Percentiles rank a stretch among this genome's conserved stretches.
phyloP scores from a whole-genome alignment of 164 flowering plant species.

The Umbellularia californica region DNA sequence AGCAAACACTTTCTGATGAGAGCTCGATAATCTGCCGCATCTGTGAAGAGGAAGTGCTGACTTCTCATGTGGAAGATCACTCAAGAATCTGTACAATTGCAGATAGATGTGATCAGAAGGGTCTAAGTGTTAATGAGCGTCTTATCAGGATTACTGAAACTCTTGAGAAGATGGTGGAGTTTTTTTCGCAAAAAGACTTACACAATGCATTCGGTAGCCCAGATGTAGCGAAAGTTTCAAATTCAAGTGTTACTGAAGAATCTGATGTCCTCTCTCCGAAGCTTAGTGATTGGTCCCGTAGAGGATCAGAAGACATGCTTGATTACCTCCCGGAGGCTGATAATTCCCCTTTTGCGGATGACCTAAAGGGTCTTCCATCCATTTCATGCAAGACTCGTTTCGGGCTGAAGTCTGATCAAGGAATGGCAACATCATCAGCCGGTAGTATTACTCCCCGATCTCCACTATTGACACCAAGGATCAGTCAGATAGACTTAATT shows the following conservation, averaged over 20 bases:
- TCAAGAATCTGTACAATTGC: constrained; percentile 94
- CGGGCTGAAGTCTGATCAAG: constrained; percentile 99
- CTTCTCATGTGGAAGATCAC: constrained; percentile 89
- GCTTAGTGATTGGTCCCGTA: constrained; percentile 87
- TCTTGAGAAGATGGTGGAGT: constrained; percentile 85
- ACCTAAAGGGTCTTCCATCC: constrained; percentile 74
- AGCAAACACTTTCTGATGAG: constrained; percentile 58
- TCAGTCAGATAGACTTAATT: constrained; percentile 78
- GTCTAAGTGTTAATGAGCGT: constrained; percentile 87
- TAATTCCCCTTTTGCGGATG: constrained; percentile 66
- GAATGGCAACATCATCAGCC: constrained; percentile 95
- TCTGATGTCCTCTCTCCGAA: constrained; percentile 83
- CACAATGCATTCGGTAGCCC: constrained; percentile 66
- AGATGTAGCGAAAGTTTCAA: constrained; percentile 79
- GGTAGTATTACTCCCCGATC: constrained; percentile 99
- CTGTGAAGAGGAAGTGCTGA: constrained; percentile 97
- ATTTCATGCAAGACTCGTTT: constrained; percentile 94
- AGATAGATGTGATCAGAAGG: constrained; percentile 96
- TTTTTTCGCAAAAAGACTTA: constrained; percentile 65
- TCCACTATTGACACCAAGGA: constrained; percentile 81
- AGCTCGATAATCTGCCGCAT: constrained; percentile 85
- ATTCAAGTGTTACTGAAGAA: constrained; percentile 91
- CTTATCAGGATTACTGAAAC: constrained; percentile 76
- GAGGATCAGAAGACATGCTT: constrained; percentile 99
- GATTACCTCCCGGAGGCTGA: constrained; percentile 84